These are phyloP conservation scores for Cryptococcus sp. DNA, from an alignment of 1,284 basidiomycete genomes.

Conservation along the genomic window DNA sequence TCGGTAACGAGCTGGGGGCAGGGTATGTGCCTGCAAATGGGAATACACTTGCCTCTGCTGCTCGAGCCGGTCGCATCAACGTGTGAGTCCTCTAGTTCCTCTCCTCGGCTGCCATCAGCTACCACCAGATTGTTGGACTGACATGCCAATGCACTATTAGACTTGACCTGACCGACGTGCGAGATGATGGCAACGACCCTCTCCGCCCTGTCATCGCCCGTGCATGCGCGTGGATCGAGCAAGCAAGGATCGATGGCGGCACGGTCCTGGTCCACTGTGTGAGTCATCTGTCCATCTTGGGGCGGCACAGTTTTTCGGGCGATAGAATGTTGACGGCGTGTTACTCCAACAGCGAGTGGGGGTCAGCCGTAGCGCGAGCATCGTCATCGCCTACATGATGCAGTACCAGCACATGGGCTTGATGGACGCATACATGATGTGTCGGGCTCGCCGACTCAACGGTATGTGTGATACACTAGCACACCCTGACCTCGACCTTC, in stretches of 20 bases:
- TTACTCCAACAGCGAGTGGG: slow-evolving; percentile 64
- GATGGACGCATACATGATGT: slow-evolving; percentile 79
- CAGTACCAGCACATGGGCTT: slow-evolving; percentile 81
- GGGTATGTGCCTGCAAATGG: slow-evolving; percentile 27
- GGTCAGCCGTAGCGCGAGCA: slow-evolving; percentile 87
- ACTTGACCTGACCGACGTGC: slow-evolving; percentile 44
- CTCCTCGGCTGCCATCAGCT: too few relatives aligned
- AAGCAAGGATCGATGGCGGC: slow-evolving; percentile 74
- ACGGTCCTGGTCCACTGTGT: slow-evolving; percentile 89
- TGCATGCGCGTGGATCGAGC: slow-evolving; percentile 90
- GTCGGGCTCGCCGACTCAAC: slow-evolving; percentile 46
- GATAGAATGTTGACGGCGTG: slow-evolving; percentile 3
- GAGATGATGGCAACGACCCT: slow-evolving; percentile 94
- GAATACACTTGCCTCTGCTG: slow-evolving; percentile 40
- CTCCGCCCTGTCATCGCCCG: slow-evolving; percentile 80
- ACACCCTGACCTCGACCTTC: neutral
- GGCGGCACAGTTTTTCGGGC: neutral
- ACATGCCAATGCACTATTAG: slow-evolving; percentile 39
- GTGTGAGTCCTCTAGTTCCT: slow-evolving; percentile 26
- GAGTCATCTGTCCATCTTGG: slow-evolving; percentile 9
- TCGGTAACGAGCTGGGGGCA: slow-evolving; percentile 26
- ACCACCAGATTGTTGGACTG: slow-evolving; percentile 13
- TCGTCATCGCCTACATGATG: slow-evolving; percentile 97
- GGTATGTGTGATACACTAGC: slow-evolving; percentile 32
- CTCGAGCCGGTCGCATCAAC: slow-evolving; percentile 40